A percentile compares a stretch with the other conserved stretches of the same genome.
Conservation (phyloP, 2,329 filamentous ascomycete genomes). For the Sarocladium strictum region DNA sequence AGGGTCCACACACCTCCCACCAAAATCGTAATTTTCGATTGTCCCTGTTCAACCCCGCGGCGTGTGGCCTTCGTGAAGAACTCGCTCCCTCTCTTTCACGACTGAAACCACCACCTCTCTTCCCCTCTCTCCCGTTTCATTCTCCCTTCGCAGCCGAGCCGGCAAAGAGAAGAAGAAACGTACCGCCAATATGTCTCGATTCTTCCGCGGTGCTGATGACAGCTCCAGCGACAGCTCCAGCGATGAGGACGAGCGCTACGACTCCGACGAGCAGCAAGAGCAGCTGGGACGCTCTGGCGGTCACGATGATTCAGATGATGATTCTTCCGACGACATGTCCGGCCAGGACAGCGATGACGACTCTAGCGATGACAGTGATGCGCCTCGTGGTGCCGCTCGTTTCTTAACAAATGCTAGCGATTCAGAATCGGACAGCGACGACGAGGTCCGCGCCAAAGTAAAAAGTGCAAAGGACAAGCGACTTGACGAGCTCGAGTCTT, state of each 20-base stretch:
- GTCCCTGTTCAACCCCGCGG: constrained; percentile 32
- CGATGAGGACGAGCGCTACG: constrained; percentile 94
- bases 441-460: constrained; percentile 78
- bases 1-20: constrained; percentile 29
- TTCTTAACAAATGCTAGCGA: constrained; percentile 70
- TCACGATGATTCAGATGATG: constrained; percentile 47
- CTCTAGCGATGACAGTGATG: constrained; percentile 60
- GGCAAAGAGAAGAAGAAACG: constrained; percentile 7
- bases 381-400: constrained; percentile 46
- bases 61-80: constrained; percentile 11
- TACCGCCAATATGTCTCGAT: constrained; percentile 75
- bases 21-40: constrained; percentile 36
- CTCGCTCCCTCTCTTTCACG: constrained; percentile 5
- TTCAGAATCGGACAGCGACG: constrained; percentile 79
- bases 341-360: constrained; percentile 45
- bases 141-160: constrained; percentile 6
- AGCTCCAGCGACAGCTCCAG: constrained; percentile 95
- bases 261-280: constrained; percentile 26
- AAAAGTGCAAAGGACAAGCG: constrained; percentile 99
- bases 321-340: constrained; percentile 38
- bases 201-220: constrained; percentile 86
- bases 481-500: constrained; percentile 85
- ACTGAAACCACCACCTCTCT: constrained; percentile 1
- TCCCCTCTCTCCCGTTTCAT: constrained; percentile 1
- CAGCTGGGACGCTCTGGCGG: constrained; percentile 17